Evolutionary conservation across 257 asterid genomes (phyloP), one percentile per base, ranked within the genome.

Genomic region (Cruciata laevipes): DNA sequence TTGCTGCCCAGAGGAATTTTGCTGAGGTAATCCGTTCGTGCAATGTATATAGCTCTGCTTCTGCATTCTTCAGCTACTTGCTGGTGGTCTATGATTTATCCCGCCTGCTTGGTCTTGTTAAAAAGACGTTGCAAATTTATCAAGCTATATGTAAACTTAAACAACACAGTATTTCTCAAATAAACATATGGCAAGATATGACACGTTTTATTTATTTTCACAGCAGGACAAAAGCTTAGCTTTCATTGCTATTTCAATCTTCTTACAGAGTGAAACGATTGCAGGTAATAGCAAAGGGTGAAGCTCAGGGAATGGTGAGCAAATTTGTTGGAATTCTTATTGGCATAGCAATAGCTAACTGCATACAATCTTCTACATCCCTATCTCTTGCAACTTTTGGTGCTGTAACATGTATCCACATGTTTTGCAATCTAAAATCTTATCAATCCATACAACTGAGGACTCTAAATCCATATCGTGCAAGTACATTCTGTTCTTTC

Each of bases 231-330:
- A 47, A 47, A 47, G 55, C 55, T 47, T 47, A 14, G 20, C 16
- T 47, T 5, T 47, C 55, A 47, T 47, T 47, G 55, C 55, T 7
- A 47, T 14, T 44, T 44, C 59, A 42, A n/a, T 69, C 56, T 57
- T 77, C 72, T 69, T 69, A 56, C 77, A 30, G 63, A 73, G 30
- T 44, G 75, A 42, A 60, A 37, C 65, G 57, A 31, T 78, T 72
- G 61, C 89, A 93, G 97, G 97, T 93, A 71, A 93, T 93, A 81
- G 99, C 99, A 16, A 90, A 93, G 81, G 97, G 99, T 76, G 99
- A 93, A 84, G 97, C 97, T 77, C 99, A 90, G 79, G 99, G 99
- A 77, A 93, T 93, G 99, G 95, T 93, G 88, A 93, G 97, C 97
- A 93, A 93, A 82, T 87, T 88, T 71, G 57, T 90, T 31, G 99